Percentiles rank a stretch among this genome's conserved stretches.
Evolutionary conservation across 2,329 filamentous ascomycete genomes (phyloP).

Genomic region (Diaporthe sp.): DNA sequence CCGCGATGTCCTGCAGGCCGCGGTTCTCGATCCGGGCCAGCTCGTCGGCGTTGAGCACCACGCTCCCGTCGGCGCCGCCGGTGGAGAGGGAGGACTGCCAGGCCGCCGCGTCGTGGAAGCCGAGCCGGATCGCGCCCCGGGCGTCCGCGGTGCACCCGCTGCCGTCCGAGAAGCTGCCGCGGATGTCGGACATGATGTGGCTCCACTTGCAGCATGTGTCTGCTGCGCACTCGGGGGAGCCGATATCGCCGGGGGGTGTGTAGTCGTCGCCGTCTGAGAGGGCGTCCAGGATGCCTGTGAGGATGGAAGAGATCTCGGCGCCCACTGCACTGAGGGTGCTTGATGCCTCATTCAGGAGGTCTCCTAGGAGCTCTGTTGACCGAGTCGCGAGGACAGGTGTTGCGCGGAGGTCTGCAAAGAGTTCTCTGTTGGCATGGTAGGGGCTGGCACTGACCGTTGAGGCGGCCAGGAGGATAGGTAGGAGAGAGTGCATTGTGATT

Average conservation of each 20-base stretch:
- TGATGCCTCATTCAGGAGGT: conserved; percentile 29
- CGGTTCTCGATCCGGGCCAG: conserved; percentile 55
- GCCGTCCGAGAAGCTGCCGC: conserved; percentile 35
- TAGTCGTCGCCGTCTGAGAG: conserved; percentile 18
- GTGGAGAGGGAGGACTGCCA: conserved; percentile 52
- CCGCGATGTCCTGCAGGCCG: conserved; percentile 58
- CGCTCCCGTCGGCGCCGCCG: conserved; percentile 61
- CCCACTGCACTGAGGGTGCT: conserved; percentile 4
- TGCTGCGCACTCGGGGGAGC: conserved; percentile 43
- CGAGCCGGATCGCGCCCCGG: conserved; percentile 58
- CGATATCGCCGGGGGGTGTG: neutral
- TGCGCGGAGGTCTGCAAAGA: conserved; percentile 20
- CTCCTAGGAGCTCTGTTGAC: conserved; percentile 30
- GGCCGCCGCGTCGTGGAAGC: conserved; percentile 61
- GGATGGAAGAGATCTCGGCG: conserved; percentile 23
- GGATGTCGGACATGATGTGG: conserved; percentile 53
- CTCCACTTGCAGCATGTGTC: conserved; percentile 55
- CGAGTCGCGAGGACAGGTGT: conserved; percentile 1
- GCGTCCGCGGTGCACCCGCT: conserved; percentile 53
- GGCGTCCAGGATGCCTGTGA: conserved; percentile 18
- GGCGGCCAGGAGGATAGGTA: conserved; percentile 1
- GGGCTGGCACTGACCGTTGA: neutral
- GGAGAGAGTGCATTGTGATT: conserved; percentile 13
- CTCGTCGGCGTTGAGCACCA: conserved; percentile 55
- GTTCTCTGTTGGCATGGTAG: neutral